Percentiles rank a stretch among this genome's conserved stretches.
Evolutionary conservation across 768 basidiomycete species (phyloP).

Genomic region (Russula virescens): DNA sequence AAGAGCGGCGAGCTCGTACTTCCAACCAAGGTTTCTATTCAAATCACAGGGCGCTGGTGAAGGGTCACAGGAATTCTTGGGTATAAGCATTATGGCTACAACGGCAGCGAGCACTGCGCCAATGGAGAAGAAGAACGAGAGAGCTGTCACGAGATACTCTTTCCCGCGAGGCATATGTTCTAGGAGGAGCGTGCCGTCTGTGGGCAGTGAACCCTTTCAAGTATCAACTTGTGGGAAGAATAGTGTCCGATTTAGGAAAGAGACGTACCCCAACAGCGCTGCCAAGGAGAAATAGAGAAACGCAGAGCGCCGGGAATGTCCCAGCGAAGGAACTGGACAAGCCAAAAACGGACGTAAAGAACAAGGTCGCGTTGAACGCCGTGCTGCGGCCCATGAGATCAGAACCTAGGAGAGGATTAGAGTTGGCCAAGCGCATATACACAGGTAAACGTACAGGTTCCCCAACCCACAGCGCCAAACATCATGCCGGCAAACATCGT

Average conservation of each 20-base stretch:
- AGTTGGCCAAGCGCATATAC: background rate
- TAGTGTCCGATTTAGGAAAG: constrained; percentile 2
- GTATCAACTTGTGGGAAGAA: background rate
- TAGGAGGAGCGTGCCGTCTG: constrained; percentile 86
- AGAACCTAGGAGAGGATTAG: constrained; percentile 45
- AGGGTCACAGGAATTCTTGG: constrained; percentile 60
- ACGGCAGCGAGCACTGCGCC: constrained; percentile 84
- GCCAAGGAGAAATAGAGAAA: constrained; percentile 80
- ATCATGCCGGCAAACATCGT: constrained; percentile 98
- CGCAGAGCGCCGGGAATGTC: constrained; percentile 63
- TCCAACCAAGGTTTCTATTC: constrained; percentile 82
- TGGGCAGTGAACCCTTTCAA: constrained; percentile 86
- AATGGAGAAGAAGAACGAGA: constrained; percentile 94
- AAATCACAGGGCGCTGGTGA: constrained; percentile 54
- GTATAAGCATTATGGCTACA: constrained; percentile 75
- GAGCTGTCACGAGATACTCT: constrained; percentile 84
- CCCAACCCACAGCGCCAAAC: constrained; percentile 90
- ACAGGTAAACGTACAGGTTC: constrained; percentile 54
- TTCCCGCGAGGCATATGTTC: constrained; percentile 93
- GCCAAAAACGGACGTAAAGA: constrained; percentile 87
- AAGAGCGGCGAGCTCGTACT: constrained; percentile 69
- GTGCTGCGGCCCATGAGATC: constrained; percentile 83
- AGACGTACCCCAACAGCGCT: constrained; percentile 82
- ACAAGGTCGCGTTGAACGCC: constrained; percentile 90
- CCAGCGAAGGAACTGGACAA: constrained; percentile 68